Conservation (phyloP, 805 yeast species). For the Torulaspora delbrueckii region DNA sequence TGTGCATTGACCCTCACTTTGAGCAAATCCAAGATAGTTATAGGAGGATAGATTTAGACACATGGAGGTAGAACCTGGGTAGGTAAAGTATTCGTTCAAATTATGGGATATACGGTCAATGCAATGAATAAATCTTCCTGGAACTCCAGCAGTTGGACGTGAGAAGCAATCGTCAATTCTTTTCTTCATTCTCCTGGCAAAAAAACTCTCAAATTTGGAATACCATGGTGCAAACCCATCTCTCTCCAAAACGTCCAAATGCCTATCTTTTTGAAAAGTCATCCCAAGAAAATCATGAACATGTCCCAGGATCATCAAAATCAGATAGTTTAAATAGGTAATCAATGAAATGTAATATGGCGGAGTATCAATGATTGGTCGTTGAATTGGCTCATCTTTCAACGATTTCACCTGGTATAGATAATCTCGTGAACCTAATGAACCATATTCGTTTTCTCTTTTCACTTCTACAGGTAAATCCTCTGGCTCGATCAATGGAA, state of each 20-base stretch:
- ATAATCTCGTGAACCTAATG: slow-evolving; percentile 57
- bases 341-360: slow-evolving; percentile 73
- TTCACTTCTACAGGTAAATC: slow-evolving; percentile 37
- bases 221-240: slow-evolving; percentile 96
- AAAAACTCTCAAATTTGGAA: slow-evolving; percentile 88
- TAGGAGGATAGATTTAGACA: slow-evolving; percentile 86
- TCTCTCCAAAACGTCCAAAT: slow-evolving; percentile 61
- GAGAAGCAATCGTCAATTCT: slow-evolving; percentile 94
- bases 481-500: slow-evolving; percentile 37
- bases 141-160: slow-evolving; percentile 95
- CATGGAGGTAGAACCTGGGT: slow-evolving; percentile 69
- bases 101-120: slow-evolving; percentile 71
- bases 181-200: slow-evolving; percentile 83
- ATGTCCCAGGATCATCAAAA: slow-evolving; percentile 84
- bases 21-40: slow-evolving; percentile 95
- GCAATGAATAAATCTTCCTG: slow-evolving; percentile 85
- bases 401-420: slow-evolving; percentile 58
- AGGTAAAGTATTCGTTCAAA: slow-evolving; percentile 58
- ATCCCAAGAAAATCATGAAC: slow-evolving; percentile 83
- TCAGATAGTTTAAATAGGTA: slow-evolving; percentile 80
- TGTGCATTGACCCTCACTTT: slow-evolving; percentile 87
- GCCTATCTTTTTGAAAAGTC: slow-evolving; percentile 59
- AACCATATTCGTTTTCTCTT: slow-evolving; percentile 68
- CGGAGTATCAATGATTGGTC: slow-evolving; percentile 74
- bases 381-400: slow-evolving; percentile 50